Conservation (phyloP, 202 grass and related monocot species). For the Eragrostis tef region DNA sequence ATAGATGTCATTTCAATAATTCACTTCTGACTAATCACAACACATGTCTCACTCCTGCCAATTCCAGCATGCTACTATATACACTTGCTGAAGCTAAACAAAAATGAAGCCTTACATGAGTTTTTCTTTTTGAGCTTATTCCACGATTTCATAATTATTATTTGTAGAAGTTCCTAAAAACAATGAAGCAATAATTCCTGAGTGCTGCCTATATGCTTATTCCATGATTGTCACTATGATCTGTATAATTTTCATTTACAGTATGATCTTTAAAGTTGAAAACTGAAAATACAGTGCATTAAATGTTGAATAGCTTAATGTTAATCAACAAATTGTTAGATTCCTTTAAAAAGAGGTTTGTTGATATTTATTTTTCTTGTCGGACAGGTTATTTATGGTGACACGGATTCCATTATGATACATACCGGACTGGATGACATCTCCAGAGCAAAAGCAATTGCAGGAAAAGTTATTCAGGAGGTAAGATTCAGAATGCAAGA, state of each 20-base stretch:
- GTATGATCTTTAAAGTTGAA: not conserved
- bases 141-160: not conserved
- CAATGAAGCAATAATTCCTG: not conserved
- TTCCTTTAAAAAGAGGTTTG: not conserved
- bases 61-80: slow-evolving; percentile 2
- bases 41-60: not conserved
- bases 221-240: not conserved
- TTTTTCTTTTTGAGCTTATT: not conserved
- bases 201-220: not conserved
- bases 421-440: slow-evolving; percentile 95
- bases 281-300: not conserved
- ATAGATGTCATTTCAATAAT: not conserved
- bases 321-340: slow-evolving; percentile 29
- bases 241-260: not conserved
- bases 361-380: slow-evolving; percentile 42
- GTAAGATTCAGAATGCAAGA: slow-evolving; percentile 43
- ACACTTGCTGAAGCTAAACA: slow-evolving; percentile 25
- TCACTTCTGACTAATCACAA: not conserved
- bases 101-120: not conserved
- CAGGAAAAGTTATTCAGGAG: slow-evolving; percentile 97
- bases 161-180: not conserved
- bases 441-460: slow-evolving; percentile 79
- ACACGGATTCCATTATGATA: slow-evolving; percentile 99
- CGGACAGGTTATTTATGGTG: slow-evolving; percentile 94
- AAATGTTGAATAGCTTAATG: slow-evolving; percentile 10